Evolutionary conservation across 495 filamentous ascomycete species (phyloP).

Genomic region (Baudoinia panamericana): DNA sequence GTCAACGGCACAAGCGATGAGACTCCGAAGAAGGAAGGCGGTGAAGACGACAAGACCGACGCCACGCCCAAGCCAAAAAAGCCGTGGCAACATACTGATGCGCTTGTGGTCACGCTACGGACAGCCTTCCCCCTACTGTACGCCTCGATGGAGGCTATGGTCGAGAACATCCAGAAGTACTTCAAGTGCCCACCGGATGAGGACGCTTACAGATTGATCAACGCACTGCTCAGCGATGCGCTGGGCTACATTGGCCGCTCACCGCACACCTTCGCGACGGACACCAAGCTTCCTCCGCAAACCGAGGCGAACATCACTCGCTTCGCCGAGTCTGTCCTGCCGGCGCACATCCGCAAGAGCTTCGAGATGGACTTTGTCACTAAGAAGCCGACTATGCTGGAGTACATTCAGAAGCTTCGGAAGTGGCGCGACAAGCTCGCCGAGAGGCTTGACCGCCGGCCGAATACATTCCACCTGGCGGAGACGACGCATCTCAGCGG

Average conservation of each 20-base stretch:
- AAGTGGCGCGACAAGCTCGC: conserved; percentile 97
- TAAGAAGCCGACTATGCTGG: conserved; percentile 86
- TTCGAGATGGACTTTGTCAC: conserved; percentile 94
- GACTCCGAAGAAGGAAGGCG: conserved; percentile 28
- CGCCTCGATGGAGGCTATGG: conserved; percentile 98
- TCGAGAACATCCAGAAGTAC: conserved; percentile 93
- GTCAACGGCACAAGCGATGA: conserved; percentile 17
- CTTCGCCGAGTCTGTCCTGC: conserved; percentile 92
- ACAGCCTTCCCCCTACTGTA: conserved; percentile 92
- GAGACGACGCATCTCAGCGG: conserved; percentile 79
- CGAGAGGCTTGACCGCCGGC: conserved; percentile 86
- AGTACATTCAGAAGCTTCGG: conserved; percentile 93
- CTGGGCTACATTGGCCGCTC: conserved; percentile 75
- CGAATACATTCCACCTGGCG: conserved; percentile 57
- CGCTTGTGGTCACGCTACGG: conserved; percentile 86
- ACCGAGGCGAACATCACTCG: conserved; percentile 93
- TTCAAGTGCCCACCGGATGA: conserved; percentile 98
- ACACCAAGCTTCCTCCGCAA: conserved; percentile 75
- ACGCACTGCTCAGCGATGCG: conserved; percentile 89
- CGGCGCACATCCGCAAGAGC: conserved; percentile 76
- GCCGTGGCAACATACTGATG: conserved; percentile 91
- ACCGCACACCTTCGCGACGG: conserved; percentile 72
- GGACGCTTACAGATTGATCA: conserved; percentile 95
- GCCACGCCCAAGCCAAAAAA: conserved; percentile 43
- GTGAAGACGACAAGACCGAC: conserved; percentile 24